Conservation (phyloP, 2,329 filamentous ascomycete species). For the Claviceps sp. region DNA sequence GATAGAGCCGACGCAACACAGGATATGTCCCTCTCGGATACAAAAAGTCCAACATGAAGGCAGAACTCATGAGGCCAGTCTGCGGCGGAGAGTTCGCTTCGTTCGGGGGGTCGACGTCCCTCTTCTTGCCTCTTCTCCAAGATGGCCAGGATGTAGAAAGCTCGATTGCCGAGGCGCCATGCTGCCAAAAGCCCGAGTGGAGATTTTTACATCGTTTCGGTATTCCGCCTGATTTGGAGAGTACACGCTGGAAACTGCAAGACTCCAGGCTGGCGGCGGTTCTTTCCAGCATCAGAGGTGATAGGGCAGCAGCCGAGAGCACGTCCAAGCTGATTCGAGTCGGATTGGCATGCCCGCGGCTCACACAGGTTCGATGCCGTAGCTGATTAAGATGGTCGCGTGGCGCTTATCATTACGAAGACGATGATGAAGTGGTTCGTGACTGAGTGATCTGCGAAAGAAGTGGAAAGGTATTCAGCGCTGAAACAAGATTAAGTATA, state of each 20-base stretch:
- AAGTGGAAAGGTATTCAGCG: neutral
- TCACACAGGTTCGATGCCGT: neutral
- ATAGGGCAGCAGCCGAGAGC: slow-evolving; percentile 5
- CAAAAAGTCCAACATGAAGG: slow-evolving; percentile 42
- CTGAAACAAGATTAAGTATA: neutral
- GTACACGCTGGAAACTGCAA: slow-evolving; percentile 38
- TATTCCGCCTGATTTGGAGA: slow-evolving; percentile 24
- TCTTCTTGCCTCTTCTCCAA: slow-evolving; percentile 14
- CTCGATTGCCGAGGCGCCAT: slow-evolving; percentile 38
- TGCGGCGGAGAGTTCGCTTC: slow-evolving; percentile 12
- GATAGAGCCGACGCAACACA: slow-evolving; percentile 26
- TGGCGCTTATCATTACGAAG: neutral
- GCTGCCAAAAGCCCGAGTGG: slow-evolving; percentile 39
- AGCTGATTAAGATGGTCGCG: neutral
- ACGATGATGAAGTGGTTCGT: neutral
- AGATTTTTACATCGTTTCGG: slow-evolving; percentile 29
- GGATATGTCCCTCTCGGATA: slow-evolving; percentile 34
- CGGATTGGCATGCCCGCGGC: slow-evolving; percentile 13
- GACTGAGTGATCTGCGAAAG: neutral
- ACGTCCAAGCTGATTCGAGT: slow-evolving; percentile 6
- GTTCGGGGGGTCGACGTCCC: slow-evolving; percentile 7
- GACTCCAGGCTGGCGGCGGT: slow-evolving; percentile 42
- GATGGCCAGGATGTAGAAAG: slow-evolving; percentile 29
- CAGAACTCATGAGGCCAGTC: slow-evolving; percentile 27
- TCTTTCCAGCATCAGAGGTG: slow-evolving; percentile 41